Conservation (phyloP, 345 rosid species). For the Camelina neglecta region DNA sequence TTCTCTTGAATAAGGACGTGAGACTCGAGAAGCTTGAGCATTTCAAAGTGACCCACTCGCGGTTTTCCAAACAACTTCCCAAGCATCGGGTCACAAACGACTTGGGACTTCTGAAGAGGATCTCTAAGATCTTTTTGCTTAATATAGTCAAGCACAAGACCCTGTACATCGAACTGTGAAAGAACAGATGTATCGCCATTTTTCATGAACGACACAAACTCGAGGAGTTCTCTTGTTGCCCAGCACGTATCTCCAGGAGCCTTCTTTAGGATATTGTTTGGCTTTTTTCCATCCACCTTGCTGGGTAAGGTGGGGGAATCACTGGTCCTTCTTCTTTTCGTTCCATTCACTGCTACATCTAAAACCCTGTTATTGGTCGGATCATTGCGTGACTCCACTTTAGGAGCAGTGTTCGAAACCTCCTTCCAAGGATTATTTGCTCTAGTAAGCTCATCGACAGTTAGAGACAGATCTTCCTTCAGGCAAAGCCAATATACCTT, state of each 20-base stretch:
- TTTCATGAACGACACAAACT: conserved; percentile 76
- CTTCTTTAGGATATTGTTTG: conserved; percentile 39
- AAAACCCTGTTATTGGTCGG: conserved; percentile 46
- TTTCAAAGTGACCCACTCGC: conserved; percentile 80
- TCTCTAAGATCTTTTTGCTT: conserved; percentile 72
- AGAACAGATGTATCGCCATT: conserved; percentile 69
- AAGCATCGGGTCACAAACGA: conserved; percentile 79
- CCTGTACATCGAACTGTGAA: conserved; percentile 68
- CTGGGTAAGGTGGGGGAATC: conserved; percentile 42
- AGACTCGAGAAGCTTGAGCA: conserved; percentile 84
- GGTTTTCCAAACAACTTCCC: conserved; percentile 67
- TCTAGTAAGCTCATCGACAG: conserved; percentile 67
- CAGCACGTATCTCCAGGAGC: conserved; percentile 53
- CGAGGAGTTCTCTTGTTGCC: conserved; percentile 90
- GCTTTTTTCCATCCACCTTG: conserved; percentile 45
- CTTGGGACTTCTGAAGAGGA: conserved; percentile 67
- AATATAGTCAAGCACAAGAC: conserved; percentile 79
- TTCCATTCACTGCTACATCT: conserved; percentile 50
- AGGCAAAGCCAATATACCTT: conserved; percentile 83
- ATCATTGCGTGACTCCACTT: conserved; percentile 42
- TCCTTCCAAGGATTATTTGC: conserved; percentile 86
- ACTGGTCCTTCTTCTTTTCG: conserved; percentile 61
- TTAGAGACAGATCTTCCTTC: conserved; percentile 75
- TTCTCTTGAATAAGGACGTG: conserved; percentile 70
- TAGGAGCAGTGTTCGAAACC: conserved; percentile 44